These are phyloP conservation scores for Smallanthus sonchifolius DNA, from an alignment of 129 eudicot species.

Conservation along the genomic window DNA sequence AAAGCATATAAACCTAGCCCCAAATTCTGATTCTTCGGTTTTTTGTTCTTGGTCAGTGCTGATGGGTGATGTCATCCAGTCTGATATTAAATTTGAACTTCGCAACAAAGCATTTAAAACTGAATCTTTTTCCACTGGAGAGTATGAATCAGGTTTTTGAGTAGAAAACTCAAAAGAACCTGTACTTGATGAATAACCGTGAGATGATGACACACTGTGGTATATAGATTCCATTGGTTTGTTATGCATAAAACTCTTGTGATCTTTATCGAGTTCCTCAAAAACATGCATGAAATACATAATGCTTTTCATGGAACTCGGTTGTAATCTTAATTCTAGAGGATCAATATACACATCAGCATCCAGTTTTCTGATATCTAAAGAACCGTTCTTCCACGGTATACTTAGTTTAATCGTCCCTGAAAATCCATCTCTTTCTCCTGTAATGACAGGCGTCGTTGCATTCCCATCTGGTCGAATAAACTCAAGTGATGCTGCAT, in stretches of 20 bases:
- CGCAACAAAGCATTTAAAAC: slow-evolving; percentile 47
- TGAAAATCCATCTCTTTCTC: slow-evolving; percentile 78
- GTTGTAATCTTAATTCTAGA: slow-evolving; percentile 62
- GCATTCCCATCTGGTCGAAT: slow-evolving; percentile 51
- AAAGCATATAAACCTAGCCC: slow-evolving; percentile 61
- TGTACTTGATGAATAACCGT: slow-evolving; percentile 25
- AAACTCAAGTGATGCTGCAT: slow-evolving; percentile 75
- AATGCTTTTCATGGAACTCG: slow-evolving; percentile 56
- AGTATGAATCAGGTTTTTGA: slow-evolving; percentile 33
- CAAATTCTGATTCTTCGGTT: slow-evolving; percentile 67
- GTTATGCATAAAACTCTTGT: slow-evolving; percentile 11
- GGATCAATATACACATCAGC: slow-evolving; percentile 75
- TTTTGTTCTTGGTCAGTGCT: slow-evolving; percentile 39
- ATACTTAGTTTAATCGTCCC: slow-evolving; percentile 74
- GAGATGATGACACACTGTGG: slow-evolving; percentile 38
- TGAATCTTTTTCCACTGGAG: slow-evolving; percentile 38
- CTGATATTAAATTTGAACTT: slow-evolving; percentile 83
- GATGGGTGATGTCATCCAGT: slow-evolving; percentile 69
- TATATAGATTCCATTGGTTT: slow-evolving; percentile 38
- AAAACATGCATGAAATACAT: slow-evolving; percentile 47
- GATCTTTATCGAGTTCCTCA: slow-evolving; percentile 36
- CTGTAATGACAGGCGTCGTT: slow-evolving; percentile 54
- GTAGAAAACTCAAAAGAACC: slow-evolving; percentile 30
- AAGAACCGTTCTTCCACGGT: slow-evolving; percentile 94
- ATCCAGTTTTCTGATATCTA: slow-evolving; percentile 84